These are phyloP conservation scores for Tylopilus rubrobrunneus DNA, from an alignment of 768 basidiomycete species.

Conservation along the genomic window DNA sequence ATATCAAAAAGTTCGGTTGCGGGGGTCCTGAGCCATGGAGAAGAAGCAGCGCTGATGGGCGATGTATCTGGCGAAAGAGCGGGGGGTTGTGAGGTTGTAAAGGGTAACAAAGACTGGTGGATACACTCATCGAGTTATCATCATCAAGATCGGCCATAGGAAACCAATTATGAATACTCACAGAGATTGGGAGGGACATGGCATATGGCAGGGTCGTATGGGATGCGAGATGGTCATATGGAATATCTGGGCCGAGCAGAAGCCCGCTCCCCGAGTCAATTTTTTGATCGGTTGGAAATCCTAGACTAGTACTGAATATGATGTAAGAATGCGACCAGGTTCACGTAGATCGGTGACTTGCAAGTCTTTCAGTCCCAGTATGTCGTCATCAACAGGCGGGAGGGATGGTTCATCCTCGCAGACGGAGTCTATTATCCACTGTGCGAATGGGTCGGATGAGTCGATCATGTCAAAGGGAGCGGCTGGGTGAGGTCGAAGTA, in stretches of 20 bases:
- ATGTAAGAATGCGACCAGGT: conserved; percentile 7
- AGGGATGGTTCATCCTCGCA: conserved; percentile 16
- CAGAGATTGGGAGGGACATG: background rate
- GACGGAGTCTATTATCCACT: conserved; percentile 11
- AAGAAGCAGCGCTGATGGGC: conserved; percentile 20
- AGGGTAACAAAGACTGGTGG: background rate
- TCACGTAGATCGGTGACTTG: conserved; percentile 10
- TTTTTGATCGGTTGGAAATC: background rate
- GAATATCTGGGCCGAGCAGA: conserved; percentile 3
- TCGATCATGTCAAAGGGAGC: conserved; percentile 9
- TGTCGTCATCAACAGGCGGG: conserved; percentile 23
- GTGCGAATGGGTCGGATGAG: conserved; percentile 1
- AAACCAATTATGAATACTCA: conserved; percentile 7
- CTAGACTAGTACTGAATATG: conserved; percentile 1
- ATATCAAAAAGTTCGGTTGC: background rate
- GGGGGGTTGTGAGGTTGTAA: conserved; percentile 5
- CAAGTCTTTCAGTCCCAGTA: conserved; percentile 15
- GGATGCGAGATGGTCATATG: background rate
- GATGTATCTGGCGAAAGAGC: conserved; percentile 26
- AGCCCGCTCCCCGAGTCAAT: conserved; percentile 8
- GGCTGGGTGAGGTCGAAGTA: background rate
- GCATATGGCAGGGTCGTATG: background rate
- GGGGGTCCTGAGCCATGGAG: conserved; percentile 20
- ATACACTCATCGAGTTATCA: conserved; percentile 1
- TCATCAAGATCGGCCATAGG: background rate